Evolutionary conservation across 352 stramenopile species (phyloP), one percentile per base, ranked within the genome.

Genomic region (Globisporangium sylvaticum): DNA sequence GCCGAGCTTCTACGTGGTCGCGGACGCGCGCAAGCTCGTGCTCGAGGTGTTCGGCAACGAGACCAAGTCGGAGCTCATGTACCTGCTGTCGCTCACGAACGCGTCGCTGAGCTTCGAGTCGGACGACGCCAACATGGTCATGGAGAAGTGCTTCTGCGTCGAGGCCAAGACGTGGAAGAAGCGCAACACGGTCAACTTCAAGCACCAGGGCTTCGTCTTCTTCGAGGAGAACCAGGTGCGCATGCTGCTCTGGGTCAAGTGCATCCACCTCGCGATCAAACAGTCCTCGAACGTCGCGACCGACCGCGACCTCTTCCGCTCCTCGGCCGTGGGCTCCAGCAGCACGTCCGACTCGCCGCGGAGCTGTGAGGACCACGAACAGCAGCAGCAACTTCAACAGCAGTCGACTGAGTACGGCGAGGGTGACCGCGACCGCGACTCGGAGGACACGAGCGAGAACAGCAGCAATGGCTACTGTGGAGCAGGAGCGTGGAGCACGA

Each of bases 241-340:
- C 20, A 89, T 91, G 78, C 71, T 89, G 55, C 68, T 80, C 14
- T 94, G 85, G 85, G 84, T 91, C 55, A 90, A 90, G 61, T 91
- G 79, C 64, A 90, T 94, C 34, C 83, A 90, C 42, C 65, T 84
- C 37, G 77, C 80, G 34, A 92, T 94, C 56, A 86, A 87, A 29
- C 66, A 69, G 42, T 76, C 78, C n/a, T 73, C 77, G 2, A 77
- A 68, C 0, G 39, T 78, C 22, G 52, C 52, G 5, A 53, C 25
- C 0, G 75, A 83, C 48, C 68, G 70, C 48, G 76, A 81, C 1
- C 64, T 87, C 20, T 82, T 87, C 42, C 76, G 80, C 1, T 67
- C 64, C 7, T 79, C 77, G 0, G 58, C 61, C 18, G 62, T 67
- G 9, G 58, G 31, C 10, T 64, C 64, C 20, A 66, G 27, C 3